Evolutionary conservation across 257 asterid genomes (phyloP).

Genomic region (Salvia rosmarinus): DNA sequence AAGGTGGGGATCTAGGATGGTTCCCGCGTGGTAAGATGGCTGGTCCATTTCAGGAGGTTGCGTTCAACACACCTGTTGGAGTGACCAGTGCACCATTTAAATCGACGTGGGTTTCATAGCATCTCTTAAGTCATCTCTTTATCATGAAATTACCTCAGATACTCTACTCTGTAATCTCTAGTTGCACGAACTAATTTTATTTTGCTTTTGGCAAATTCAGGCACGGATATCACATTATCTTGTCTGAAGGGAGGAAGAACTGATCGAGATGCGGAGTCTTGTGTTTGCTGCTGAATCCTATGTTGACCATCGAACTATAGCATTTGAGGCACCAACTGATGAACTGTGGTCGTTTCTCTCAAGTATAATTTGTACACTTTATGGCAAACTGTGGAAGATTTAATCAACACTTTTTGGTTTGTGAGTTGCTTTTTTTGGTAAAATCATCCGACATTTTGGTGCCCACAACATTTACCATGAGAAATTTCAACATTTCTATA

Average conservation of each 20-base stretch:
- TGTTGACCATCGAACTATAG: constrained; percentile 24
- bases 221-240: constrained; percentile 95
- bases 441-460: neutral
- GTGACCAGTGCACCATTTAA: constrained; percentile 89
- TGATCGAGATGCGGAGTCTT: constrained; percentile 47
- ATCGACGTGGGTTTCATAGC: constrained; percentile 70
- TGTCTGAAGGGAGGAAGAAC: constrained; percentile 95
- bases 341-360: constrained; percentile 19
- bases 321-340: constrained; percentile 8
- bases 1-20: constrained; percentile 99
- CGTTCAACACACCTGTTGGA: constrained; percentile 86
- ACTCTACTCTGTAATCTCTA: constrained; percentile 10
- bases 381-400: constrained; percentile 13
- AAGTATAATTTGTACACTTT: constrained; percentile 9
- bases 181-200: constrained; percentile 13
- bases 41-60: constrained; percentile 99
- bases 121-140: constrained; percentile 28
- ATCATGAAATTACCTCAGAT: neutral
- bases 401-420: neutral
- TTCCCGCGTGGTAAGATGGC: constrained; percentile 99
- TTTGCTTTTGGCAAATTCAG: constrained; percentile 47
- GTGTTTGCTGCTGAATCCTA: constrained; percentile 23
- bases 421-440: constrained; percentile 10
- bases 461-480: neutral
- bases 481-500: neutral